Evolutionary conservation across 495 filamentous ascomycete species (phyloP).

Genomic region (Podospora pseudopauciseta): DNA sequence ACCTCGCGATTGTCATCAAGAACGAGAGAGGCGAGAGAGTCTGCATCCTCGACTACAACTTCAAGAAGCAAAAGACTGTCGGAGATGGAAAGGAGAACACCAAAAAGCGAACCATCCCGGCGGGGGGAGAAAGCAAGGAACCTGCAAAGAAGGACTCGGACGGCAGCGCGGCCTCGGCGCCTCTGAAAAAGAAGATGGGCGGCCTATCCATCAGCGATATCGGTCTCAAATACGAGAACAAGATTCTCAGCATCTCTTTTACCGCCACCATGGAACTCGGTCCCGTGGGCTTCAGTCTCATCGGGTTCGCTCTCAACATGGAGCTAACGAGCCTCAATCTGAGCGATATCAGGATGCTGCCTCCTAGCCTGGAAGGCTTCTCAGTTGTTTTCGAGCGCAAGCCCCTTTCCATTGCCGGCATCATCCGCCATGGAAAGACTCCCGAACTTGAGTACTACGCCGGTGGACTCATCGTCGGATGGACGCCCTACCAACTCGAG

Average conservation of each 20-base stretch:
- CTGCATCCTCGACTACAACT: background rate
- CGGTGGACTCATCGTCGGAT: constrained; percentile 39
- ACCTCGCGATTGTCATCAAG: background rate
- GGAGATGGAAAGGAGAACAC: background rate
- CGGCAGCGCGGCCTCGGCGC: constrained; percentile 12
- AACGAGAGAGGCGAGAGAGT: background rate
- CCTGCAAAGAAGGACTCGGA: background rate
- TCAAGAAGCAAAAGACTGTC: background rate
- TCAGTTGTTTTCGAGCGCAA: constrained; percentile 35
- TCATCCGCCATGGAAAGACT: too few relatives aligned
- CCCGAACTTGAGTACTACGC: constrained; percentile 27
- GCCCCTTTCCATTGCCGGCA: constrained; percentile 35
- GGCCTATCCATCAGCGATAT: constrained; percentile 33
- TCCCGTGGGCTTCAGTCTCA: constrained; percentile 35
- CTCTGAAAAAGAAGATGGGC: constrained; percentile 31
- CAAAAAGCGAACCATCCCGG: background rate
- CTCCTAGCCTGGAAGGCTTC: constrained; percentile 28
- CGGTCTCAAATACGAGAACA: constrained; percentile 33
- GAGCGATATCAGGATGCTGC: too few relatives aligned
- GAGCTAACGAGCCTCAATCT: too few relatives aligned
- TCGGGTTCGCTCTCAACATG: constrained; percentile 31
- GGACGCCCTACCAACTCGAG: constrained; percentile 35
- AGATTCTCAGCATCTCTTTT: constrained; percentile 29
- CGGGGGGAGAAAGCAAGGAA: background rate
- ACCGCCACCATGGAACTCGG: constrained; percentile 39